Evolutionary conservation across 1,284 basidiomycete species (phyloP).

Genomic region (Irpex sp.): DNA sequence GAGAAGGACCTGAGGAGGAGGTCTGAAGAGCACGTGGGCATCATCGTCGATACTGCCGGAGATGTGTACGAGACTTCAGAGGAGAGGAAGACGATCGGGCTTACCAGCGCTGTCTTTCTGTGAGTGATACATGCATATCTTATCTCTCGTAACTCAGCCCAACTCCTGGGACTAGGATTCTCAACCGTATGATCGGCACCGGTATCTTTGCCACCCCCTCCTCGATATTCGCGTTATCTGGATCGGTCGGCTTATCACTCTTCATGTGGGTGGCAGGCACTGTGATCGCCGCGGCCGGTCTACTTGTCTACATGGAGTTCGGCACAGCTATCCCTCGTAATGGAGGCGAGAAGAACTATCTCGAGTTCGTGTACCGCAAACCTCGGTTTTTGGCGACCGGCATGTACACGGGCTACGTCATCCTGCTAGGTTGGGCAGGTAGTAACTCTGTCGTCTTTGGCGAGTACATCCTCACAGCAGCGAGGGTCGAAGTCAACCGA

Average conservation of each 20-base stretch:
- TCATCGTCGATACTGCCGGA: not conserved
- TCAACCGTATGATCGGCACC: constrained; percentile 39
- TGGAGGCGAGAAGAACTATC: constrained; percentile 56
- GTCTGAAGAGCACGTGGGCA: not conserved
- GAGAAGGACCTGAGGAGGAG: not conserved
- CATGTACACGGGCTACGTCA: constrained; percentile 22
- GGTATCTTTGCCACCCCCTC: constrained; percentile 35
- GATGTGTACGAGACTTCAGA: not conserved
- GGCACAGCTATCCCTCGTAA: constrained; percentile 31
- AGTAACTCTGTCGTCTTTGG: constrained; percentile 55
- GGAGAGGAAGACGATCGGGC: not conserved
- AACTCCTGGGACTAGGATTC: constrained; percentile 19
- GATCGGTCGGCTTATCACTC: constrained; percentile 49
- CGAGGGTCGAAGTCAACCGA: constrained; percentile 14
- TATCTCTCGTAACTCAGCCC: not conserved
- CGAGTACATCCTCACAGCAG: constrained; percentile 52
- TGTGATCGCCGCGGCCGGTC: constrained; percentile 45
- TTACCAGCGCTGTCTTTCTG: not conserved
- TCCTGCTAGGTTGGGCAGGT: constrained; percentile 43
- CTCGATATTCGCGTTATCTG: constrained; percentile 37
- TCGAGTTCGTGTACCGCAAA: constrained; percentile 45
- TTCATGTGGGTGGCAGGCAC: constrained; percentile 59
- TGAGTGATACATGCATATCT: not conserved
- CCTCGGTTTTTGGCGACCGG: constrained; percentile 59
- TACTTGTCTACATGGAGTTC: constrained; percentile 55